Conservation (phyloP, 768 basidiomycete genomes). For the Podaxis mareebaensis region DNA sequence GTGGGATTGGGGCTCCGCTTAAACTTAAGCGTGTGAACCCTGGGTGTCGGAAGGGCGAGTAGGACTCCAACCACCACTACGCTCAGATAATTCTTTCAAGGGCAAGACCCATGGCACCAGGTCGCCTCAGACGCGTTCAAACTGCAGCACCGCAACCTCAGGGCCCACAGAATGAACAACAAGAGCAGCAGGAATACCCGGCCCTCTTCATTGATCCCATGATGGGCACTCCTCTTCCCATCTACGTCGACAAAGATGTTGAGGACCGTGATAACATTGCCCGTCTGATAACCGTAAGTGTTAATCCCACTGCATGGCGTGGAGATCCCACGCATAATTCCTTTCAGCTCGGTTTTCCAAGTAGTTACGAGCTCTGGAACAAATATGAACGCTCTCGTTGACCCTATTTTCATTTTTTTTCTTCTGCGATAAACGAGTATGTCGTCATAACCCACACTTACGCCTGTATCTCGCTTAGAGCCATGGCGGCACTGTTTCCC, state of each 20-base stretch:
- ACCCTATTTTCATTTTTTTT: neutral
- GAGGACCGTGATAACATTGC: conserved; percentile 64
- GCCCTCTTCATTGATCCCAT: conserved; percentile 78
- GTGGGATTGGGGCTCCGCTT: conserved; percentile 21
- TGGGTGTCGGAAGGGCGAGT: conserved; percentile 20
- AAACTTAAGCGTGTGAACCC: conserved; percentile 19
- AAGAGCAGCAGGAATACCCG: conserved; percentile 23
- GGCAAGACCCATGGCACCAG: conserved; percentile 83
- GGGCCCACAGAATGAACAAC: conserved; percentile 36
- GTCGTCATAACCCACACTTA: conserved; percentile 6
- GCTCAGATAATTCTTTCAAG: conserved; percentile 34
- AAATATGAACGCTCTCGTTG: neutral
- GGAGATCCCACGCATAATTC: neutral
- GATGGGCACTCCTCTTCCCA: conserved; percentile 71
- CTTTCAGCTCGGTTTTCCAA: neutral
- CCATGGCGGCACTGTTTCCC: conserved; percentile 73
- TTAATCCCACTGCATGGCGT: neutral
- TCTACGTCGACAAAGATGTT: conserved; percentile 84
- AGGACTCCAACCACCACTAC: conserved; percentile 52
- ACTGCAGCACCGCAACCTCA: conserved; percentile 22
- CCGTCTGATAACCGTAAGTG: conserved; percentile 66
- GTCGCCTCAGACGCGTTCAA: conserved; percentile 41
- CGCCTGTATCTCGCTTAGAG: conserved; percentile 45
- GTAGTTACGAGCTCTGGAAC: neutral
- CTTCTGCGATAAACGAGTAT: neutral